phyloP scores from a whole-genome alignment of 2,329 filamentous ascomycete species.

The Aspergillus sp. region DNA sequence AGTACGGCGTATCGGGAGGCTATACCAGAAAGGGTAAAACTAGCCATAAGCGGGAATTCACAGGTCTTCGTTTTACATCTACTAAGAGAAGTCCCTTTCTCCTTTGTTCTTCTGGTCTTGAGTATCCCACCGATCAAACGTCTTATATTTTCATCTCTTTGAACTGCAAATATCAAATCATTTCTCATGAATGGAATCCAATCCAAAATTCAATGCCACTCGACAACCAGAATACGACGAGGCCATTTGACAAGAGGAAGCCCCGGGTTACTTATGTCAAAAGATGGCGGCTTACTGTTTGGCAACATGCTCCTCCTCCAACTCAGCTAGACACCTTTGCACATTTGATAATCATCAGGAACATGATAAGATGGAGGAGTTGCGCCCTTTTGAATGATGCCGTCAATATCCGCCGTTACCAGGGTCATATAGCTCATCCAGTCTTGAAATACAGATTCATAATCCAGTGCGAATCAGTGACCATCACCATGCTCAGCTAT shows the following conservation, averaged over 20 bases:
- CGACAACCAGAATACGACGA: background rate
- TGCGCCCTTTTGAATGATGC: constrained; percentile 12
- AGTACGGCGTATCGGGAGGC: background rate
- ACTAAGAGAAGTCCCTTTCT: no score
- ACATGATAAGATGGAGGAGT: constrained; percentile 7
- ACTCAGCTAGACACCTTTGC: constrained; percentile 8
- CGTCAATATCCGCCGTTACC: constrained; percentile 12
- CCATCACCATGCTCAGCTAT: constrained; percentile 13
- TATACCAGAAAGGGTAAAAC: background rate
- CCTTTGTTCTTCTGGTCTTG: no score
- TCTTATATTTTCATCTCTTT: no score
- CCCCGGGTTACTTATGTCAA: constrained; percentile 12
- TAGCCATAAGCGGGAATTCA: background rate
- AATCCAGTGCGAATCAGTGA: constrained; percentile 12
- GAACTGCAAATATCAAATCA: background rate
- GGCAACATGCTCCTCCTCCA: constrained; percentile 10
- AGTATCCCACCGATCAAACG: no score
- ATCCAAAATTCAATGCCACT: background rate
- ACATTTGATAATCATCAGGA: constrained; percentile 8
- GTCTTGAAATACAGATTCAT: constrained; percentile 11
- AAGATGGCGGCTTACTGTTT: constrained; percentile 13
- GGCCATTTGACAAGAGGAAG: constrained; percentile 1
- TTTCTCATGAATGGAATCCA: background rate
- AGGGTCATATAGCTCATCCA: constrained; percentile 8
- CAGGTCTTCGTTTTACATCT: background rate